Percentiles rank a stretch among this genome's conserved stretches.
These are phyloP conservation scores for Kodamaea fukazawae DNA, from an alignment of 805 yeast genomes.

Conservation along the genomic window DNA sequence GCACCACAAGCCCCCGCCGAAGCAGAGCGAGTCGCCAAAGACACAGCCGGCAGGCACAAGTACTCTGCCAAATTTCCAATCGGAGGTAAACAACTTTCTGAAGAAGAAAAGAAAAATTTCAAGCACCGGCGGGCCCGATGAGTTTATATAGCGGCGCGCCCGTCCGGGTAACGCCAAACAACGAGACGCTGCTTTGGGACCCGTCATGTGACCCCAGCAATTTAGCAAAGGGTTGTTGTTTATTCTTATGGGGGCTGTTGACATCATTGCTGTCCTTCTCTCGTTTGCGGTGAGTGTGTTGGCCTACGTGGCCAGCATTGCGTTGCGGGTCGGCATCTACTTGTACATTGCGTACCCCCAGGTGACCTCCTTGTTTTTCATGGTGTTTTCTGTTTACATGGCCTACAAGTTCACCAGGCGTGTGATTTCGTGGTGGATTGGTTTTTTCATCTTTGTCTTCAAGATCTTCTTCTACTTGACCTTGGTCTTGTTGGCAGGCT, in stretches of 20 bases:
- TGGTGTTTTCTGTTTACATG: slow-evolving; percentile 17
- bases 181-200: background rate
- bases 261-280: slow-evolving; percentile 11
- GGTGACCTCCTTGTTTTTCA: slow-evolving; percentile 15
- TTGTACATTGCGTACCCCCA: slow-evolving; percentile 20
- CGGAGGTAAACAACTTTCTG: slow-evolving; percentile 41
- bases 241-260: slow-evolving; percentile 6
- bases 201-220: background rate
- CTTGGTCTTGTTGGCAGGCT: slow-evolving; percentile 13
- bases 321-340: slow-evolving; percentile 11
- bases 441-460: slow-evolving; percentile 17
- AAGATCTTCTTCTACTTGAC: slow-evolving; percentile 18
- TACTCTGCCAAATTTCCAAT: slow-evolving; percentile 27
- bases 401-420: slow-evolving; percentile 16
- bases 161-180: slow-evolving; percentile 19
- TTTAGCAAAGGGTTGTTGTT: too few relatives aligned
- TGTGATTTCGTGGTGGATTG: slow-evolving; percentile 22
- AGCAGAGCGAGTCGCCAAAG: slow-evolving; percentile 17
- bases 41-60: slow-evolving; percentile 15
- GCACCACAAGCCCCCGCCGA: slow-evolving; percentile 19
- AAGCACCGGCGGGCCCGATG: background rate
- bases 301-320: slow-evolving; percentile 14
- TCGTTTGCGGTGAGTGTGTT: slow-evolving; percentile 12
- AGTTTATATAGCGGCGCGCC: slow-evolving; percentile 4
- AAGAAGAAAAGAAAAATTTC: slow-evolving; percentile 15